These are phyloP conservation scores for Raffaelea deltoideospora DNA, from an alignment of 2,329 filamentous ascomycete genomes.

Conservation along the genomic window DNA sequence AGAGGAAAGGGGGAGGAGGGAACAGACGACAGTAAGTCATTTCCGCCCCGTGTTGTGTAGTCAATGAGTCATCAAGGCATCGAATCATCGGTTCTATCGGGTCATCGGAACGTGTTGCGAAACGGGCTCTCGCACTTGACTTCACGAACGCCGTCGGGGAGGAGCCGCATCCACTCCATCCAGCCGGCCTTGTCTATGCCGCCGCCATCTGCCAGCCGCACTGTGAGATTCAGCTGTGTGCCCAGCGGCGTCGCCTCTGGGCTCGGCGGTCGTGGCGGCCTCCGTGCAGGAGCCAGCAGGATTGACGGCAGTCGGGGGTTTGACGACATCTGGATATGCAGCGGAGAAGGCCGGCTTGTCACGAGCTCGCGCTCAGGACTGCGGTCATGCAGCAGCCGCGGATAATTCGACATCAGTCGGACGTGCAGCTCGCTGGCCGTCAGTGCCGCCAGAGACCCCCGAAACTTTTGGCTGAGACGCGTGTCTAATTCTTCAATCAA, in stretches of 20 bases:
- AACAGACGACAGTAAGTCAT: too few relatives aligned
- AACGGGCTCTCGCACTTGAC: slow-evolving; percentile 39
- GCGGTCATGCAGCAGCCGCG: slow-evolving; percentile 34
- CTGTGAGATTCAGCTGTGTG: slow-evolving; percentile 32
- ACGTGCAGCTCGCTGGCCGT: slow-evolving; percentile 34
- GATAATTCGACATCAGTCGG: slow-evolving; percentile 28
- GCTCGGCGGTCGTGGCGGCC: slow-evolving; percentile 23
- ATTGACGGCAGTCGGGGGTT: slow-evolving; percentile 40
- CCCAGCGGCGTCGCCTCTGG: slow-evolving; percentile 20
- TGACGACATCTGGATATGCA: slow-evolving; percentile 40
- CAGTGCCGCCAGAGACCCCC: slow-evolving; percentile 28
- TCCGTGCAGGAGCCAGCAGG: slow-evolving; percentile 34
- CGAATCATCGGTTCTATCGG: too few relatives aligned
- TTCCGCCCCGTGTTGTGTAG: too few relatives aligned
- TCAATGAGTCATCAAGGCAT: too few relatives aligned
- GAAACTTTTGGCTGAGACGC: slow-evolving; percentile 26
- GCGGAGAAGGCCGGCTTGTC: slow-evolving; percentile 35
- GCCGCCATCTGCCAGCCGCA: slow-evolving; percentile 34
- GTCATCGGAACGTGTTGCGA: slow-evolving; percentile 23
- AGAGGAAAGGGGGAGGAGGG: too few relatives aligned
- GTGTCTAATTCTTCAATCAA: slow-evolving; percentile 33
- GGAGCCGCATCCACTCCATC: slow-evolving; percentile 42
- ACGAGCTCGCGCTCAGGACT: slow-evolving; percentile 30
- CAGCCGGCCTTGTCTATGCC: slow-evolving; percentile 36
- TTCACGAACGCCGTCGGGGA: slow-evolving; percentile 41